Evolutionary conservation across 257 asterid genomes (phyloP), one percentile per base, ranked within the genome.

Genomic region (Paraleonurus japonicus): DNA sequence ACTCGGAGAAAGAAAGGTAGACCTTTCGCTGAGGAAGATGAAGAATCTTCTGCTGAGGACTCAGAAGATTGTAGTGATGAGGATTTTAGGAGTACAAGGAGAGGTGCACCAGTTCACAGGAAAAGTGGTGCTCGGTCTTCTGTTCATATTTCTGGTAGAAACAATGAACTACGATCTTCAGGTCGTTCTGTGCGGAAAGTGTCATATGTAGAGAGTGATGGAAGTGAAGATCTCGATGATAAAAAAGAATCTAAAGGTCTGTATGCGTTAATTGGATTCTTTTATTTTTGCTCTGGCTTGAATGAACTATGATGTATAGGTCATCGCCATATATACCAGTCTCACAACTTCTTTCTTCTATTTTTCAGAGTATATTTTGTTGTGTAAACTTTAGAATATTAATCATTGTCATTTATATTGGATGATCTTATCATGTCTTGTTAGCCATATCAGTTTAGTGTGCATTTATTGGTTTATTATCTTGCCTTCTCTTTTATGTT

Each of bases 191-290:
- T 87, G 75, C 92, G 94, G 65, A 95, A 92, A 79, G 98, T 95
- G 45, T 95, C 99, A 41, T 95, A 92, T 72, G 96, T 78, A 35
- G 99, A 95, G 90, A 92, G 99, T 74, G 99, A 94, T 76, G 99
- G 58, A 76, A 92, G 98, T 82, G 99, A 95, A 80, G 98, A 92
- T 69, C 41, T 78, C 67, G 98, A 92, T 24, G 98, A 87, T 39
- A 86, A 84, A 82, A 70, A 89, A 73, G 85, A 76, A 74, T 69
- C 96, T 85, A 53, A 95, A 87, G 98, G 99, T 95, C 67, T 65
- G 78, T 55, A 35, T 80, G 41, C 62, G 27, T 58, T 43, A n/a
- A 13, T 47, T 59, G 50, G 63, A 45, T 74, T 73, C 33, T 61
- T 32, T 32, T 27, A 67, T 57, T 75, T 43, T 47, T 55, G 19